Evolutionary conservation across 257 asterid genomes (phyloP).

Genomic region (Ajuga chamaepitys): DNA sequence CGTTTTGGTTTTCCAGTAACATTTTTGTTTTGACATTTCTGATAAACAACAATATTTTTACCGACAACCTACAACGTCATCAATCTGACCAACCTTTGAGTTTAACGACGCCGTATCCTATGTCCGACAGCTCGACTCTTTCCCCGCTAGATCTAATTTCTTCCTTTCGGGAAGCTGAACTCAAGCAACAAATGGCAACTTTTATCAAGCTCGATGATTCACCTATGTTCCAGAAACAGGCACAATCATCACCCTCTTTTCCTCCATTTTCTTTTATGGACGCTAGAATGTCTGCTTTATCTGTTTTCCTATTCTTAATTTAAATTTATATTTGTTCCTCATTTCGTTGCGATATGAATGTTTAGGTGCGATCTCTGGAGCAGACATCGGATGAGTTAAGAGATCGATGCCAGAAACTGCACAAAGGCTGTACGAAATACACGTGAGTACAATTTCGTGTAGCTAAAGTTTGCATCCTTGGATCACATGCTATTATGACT

Average conservation of each 20-base stretch:
- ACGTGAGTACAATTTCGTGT: conserved; percentile 47
- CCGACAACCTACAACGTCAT: conserved; percentile 15
- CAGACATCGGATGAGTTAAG: conserved; percentile 72
- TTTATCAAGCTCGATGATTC: conserved; percentile 91
- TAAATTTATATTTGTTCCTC: not conserved
- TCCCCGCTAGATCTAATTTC: conserved; percentile 21
- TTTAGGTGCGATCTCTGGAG: conserved; percentile 77
- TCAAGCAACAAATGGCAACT: conserved; percentile 43
- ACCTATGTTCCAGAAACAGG: conserved; percentile 98
- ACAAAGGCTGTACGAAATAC: conserved; percentile 77
- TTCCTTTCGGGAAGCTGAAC: conserved; percentile 10
- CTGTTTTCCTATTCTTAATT: not conserved
- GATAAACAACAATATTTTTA: too few species aligned
- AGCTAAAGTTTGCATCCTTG: not conserved
- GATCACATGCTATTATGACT: not conserved
- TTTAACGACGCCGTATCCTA: conserved; percentile 8
- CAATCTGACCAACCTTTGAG: not conserved
- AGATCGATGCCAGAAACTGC: conserved; percentile 89
- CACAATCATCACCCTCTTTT: not conserved
- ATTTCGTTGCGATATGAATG: conserved; percentile 6
- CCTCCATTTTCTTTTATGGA: not conserved
- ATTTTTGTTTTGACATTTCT: too few species aligned
- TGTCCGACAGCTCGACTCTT: conserved; percentile 12
- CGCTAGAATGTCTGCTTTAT: not conserved
- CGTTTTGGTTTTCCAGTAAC: too few species aligned